Evolutionary conservation across 2,329 filamentous ascomycete genomes (phyloP).

Genomic region (Cladosporium cucumerinum): DNA sequence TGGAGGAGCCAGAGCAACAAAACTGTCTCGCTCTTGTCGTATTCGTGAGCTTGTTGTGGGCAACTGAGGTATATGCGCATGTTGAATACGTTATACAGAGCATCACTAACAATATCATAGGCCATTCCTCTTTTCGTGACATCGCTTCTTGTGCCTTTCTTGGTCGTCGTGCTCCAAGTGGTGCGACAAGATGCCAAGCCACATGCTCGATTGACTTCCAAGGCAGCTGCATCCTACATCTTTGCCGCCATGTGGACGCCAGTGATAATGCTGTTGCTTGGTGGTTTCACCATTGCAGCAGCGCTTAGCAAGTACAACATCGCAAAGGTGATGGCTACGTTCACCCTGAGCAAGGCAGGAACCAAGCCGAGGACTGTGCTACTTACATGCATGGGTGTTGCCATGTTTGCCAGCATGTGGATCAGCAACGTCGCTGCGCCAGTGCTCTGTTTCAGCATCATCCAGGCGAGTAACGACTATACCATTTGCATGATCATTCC

Average conservation of each 20-base stretch:
- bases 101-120: conserved; percentile 43
- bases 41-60: conserved; percentile 92
- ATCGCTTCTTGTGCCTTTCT: conserved; percentile 86
- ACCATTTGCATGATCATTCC: neutral
- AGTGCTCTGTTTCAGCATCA: conserved; percentile 95
- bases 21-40: conserved; percentile 92
- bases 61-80: conserved; percentile 68
- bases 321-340: conserved; percentile 93
- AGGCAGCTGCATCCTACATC: conserved; percentile 76
- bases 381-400: conserved; percentile 97
- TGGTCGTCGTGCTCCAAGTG: conserved; percentile 82
- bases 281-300: conserved; percentile 92
- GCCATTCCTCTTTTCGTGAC: conserved; percentile 97
- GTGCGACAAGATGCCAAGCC: conserved; percentile 73
- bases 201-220: conserved; percentile 69
- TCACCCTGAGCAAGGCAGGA: conserved; percentile 93
- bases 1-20: conserved; percentile 85
- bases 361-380: conserved; percentile 85
- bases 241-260: conserved; percentile 99
- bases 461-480: conserved; percentile 61
- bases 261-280: conserved; percentile 95
- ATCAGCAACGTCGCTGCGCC: conserved; percentile 98
- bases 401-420: conserved; percentile 97
- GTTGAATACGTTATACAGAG: neutral
- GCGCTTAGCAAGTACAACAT: conserved; percentile 97